Percentiles rank a stretch among this genome's conserved stretches.
These are phyloP conservation scores for Evernia prunastri DNA, from an alignment of 495 filamentous ascomycete species.

Conservation along the genomic window DNA sequence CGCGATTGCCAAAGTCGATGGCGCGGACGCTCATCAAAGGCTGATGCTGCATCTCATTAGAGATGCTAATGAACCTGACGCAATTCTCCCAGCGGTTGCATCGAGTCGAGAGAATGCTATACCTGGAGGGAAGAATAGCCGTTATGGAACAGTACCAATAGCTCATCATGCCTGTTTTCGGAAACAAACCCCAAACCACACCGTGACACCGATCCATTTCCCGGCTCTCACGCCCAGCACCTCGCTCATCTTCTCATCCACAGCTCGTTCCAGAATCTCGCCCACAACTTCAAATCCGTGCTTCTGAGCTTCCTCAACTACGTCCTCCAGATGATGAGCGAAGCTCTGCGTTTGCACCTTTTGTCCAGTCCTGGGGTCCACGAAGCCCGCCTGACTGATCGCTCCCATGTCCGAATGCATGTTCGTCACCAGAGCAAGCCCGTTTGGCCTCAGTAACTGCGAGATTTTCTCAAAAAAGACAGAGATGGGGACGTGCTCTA, in stretches of 20 bases:
- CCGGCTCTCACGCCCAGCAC: conserved; percentile 50
- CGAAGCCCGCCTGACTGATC: conserved; percentile 60
- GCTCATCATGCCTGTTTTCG: conserved; percentile 32
- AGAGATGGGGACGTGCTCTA: conserved; percentile 58
- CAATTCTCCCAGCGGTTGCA: too few relatives aligned
- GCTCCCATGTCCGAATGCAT: conserved; percentile 68
- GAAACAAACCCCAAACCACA: conserved; percentile 60
- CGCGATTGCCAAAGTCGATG: too few relatives aligned
- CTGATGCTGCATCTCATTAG: too few relatives aligned
- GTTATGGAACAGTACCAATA: neutral
- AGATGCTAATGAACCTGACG: too few relatives aligned
- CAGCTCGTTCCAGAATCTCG: conserved; percentile 40
- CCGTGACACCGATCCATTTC: conserved; percentile 63
- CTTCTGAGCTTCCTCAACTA: conserved; percentile 47
- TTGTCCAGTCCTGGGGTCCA: conserved; percentile 46
- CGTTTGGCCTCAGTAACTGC: conserved; percentile 43
- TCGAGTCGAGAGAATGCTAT: neutral
- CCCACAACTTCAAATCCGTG: conserved; percentile 46
- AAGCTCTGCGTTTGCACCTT: conserved; percentile 62
- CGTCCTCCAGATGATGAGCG: conserved; percentile 49
- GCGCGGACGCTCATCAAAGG: too few relatives aligned
- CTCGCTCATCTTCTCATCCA: conserved; percentile 45
- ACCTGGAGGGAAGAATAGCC: neutral
- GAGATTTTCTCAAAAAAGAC: conserved; percentile 50
- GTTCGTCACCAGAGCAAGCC: conserved; percentile 58